phyloP scores from a whole-genome alignment of 805 yeast species.

The Candida sphagnicola region DNA sequence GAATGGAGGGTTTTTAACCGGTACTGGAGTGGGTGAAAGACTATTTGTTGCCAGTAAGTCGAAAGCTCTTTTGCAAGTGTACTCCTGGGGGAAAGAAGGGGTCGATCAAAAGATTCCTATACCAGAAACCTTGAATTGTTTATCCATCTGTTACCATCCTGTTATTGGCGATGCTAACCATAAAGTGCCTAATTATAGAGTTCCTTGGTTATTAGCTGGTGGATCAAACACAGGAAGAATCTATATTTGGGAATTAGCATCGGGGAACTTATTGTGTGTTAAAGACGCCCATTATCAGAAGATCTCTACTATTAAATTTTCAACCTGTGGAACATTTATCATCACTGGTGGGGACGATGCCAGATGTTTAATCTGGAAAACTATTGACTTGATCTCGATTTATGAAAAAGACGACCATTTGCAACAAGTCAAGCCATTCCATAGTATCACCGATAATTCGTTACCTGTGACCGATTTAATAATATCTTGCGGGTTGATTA shows the following conservation, averaged over 20 bases:
- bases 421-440: conserved; percentile 50
- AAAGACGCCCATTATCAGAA: conserved; percentile 84
- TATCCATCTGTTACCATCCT: conserved; percentile 42
- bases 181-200: conserved; percentile 38
- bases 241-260: conserved; percentile 78
- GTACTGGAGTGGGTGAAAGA: conserved; percentile 45
- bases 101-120: conserved; percentile 78
- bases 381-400: conserved; percentile 51
- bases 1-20: conserved; percentile 46
- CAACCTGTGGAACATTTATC: conserved; percentile 58
- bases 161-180: conserved; percentile 14
- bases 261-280: conserved; percentile 70
- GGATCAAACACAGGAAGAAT: conserved; percentile 74
- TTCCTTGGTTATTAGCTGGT: conserved; percentile 67
- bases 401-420: conserved; percentile 21
- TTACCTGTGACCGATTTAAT: conserved; percentile 48
- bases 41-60: conserved; percentile 62
- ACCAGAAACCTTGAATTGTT: conserved; percentile 70
- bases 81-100: conserved; percentile 65
- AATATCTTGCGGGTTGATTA: conserved; percentile 47
- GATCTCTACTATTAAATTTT: conserved; percentile 55
- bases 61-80: conserved; percentile 73
- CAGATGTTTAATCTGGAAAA: conserved; percentile 70
- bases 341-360: conserved; percentile 82
- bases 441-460: conserved; percentile 58